Conservation (phyloP, 2,329 filamentous ascomycete species). For the Paracoccidioides brasiliensis region DNA sequence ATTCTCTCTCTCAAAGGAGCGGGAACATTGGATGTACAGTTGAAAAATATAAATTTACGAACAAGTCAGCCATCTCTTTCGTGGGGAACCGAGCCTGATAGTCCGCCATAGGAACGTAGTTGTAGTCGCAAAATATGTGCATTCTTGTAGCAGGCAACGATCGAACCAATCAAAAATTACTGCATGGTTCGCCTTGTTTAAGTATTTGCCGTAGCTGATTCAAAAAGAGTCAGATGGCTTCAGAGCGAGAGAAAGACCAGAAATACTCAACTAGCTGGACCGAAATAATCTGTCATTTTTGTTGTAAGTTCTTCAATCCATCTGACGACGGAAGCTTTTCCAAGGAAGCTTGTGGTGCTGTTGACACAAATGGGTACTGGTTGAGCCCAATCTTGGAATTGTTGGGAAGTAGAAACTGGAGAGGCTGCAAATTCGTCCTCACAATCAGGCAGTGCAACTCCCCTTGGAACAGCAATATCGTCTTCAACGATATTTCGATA, state of each 20-base stretch:
- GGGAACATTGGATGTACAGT: slow-evolving; percentile 29
- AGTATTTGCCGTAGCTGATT: neutral
- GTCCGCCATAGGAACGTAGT: slow-evolving; percentile 16
- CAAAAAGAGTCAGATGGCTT: neutral
- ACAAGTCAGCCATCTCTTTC: slow-evolving; percentile 17
- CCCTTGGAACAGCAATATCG: slow-evolving; percentile 5
- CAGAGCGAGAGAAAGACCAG: neutral
- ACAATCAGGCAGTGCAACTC: slow-evolving; percentile 6
- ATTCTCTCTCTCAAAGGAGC: slow-evolving; percentile 23
- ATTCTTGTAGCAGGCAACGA: slow-evolving; percentile 14
- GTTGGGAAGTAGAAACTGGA: slow-evolving; percentile 6
- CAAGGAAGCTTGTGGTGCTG: slow-evolving; percentile 9
- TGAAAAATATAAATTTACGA: slow-evolving; percentile 24
- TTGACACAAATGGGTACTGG: slow-evolving; percentile 1
- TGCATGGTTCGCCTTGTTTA: neutral
- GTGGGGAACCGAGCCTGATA: slow-evolving; percentile 23
- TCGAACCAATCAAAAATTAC: slow-evolving; percentile 5
- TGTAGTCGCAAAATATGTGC: slow-evolving; percentile 24
- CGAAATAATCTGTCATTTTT: slow-evolving; percentile 1
- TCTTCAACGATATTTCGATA: slow-evolving; percentile 8
- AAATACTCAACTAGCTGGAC: slow-evolving; percentile 5
- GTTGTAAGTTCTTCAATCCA: slow-evolving; percentile 10
- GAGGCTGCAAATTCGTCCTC: slow-evolving; percentile 10
- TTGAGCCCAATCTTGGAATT: slow-evolving; percentile 7
- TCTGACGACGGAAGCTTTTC: slow-evolving; percentile 10